Base-by-base conservation (phyloP, 768 basidiomycete species). In the Suillus luteus region DNA sequence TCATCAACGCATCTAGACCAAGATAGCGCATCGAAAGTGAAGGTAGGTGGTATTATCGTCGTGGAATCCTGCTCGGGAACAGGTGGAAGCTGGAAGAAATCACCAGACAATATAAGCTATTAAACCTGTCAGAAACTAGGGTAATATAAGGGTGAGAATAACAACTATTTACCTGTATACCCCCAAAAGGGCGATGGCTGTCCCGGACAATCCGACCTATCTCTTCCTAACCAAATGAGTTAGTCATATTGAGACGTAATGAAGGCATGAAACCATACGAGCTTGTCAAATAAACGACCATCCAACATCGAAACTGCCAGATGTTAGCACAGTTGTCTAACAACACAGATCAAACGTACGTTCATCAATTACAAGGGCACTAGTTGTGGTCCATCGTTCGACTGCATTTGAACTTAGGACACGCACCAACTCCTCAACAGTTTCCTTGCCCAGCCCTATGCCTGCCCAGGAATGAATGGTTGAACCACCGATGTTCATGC, bases 61-160 rank as follows among this genome's bases (percentile, higher is more conserved):
- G 83, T 78, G 65, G 84, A 69, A 79, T 85, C 64, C 71, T 77
- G 72, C 37, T 81, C 80, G 4, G 81, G 78, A 1, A 93, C 89
- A 1, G 91, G 91, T 1, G 91, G 91, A 0, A 93, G 78, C 72
- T 93, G 91, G 72, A 89, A 92, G 72, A 92, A 93, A 72, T 93
- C 91, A 0, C 91, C 91, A 1, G 88, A 86, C 8, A 92, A 73
- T 37, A 92, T 81, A 55, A 92, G 82, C 87, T 91, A 64, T n/a
- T 64, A 60, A 61, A 69, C 61, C 66, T 41, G 27, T 69, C 55
- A 58, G 40, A 44, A 63, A 33, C 38, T 63, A 6, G 44, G 49
- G 33, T 38, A 41, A 14, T 7, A 33, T 14, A 31, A 37, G 44
- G 43, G 5, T 59, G 14, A 27, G n/a, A 62, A 12, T 9, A 5